phyloP scores from a whole-genome alignment of 305 asterid genomes.

The Solanum hybrid region DNA sequence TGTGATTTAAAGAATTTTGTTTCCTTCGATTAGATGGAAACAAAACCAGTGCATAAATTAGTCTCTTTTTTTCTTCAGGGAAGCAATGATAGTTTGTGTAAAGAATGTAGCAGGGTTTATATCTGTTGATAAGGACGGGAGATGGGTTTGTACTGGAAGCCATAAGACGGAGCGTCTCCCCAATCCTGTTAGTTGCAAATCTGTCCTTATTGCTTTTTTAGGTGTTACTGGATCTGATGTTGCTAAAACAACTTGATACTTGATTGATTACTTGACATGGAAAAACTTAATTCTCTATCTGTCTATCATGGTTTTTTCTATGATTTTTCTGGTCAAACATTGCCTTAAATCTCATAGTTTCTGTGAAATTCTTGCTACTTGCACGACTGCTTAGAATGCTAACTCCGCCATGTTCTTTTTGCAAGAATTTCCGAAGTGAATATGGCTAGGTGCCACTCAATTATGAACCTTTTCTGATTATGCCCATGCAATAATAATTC shows the following conservation, averaged over 20 bases:
- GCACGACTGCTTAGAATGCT: background rate
- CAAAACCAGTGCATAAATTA: background rate
- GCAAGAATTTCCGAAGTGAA: background rate
- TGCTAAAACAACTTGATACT: background rate
- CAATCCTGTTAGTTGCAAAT: constrained; percentile 46
- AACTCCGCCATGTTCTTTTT: background rate
- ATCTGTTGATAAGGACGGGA: constrained; percentile 39
- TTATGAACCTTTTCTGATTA: background rate
- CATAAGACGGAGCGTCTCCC: constrained; percentile 30
- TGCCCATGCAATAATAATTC: background rate
- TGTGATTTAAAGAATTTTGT: background rate
- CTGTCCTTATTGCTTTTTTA: background rate
- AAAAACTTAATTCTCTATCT: background rate
- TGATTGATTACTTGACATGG: background rate
- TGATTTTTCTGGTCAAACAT: background rate
- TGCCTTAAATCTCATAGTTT: background rate
- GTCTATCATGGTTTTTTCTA: background rate
- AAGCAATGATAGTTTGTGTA: constrained; percentile 52
- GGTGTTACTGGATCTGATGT: background rate
- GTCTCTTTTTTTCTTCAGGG: constrained; percentile 27
- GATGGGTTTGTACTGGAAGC: constrained; percentile 47
- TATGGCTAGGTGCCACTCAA: background rate
- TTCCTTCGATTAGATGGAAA: background rate
- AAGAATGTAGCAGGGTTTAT: constrained; percentile 44
- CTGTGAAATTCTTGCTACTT: background rate